phyloP scores from a whole-genome alignment of 1,284 basidiomycete species.

The Heterobasidion occidentale region DNA sequence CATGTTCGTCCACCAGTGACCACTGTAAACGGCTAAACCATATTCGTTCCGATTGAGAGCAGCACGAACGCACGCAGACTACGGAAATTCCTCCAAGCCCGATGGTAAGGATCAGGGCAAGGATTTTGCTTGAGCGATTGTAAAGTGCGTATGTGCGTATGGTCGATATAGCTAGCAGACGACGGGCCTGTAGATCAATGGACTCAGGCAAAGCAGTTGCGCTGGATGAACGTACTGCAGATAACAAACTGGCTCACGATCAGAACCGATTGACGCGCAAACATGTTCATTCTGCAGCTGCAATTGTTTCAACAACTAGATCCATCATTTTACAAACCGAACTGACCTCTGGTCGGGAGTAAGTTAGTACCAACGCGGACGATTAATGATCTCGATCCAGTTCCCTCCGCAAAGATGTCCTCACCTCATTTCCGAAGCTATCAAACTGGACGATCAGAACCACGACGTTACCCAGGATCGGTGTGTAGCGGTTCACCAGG shows the following conservation, averaged over 20 bases:
- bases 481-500: background rate
- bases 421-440: too few relatives aligned
- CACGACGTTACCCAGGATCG: too few relatives aligned
- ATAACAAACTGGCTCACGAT: background rate
- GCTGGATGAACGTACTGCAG: background rate
- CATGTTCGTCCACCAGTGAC: background rate
- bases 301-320: background rate
- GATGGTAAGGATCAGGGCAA: background rate
- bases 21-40: background rate
- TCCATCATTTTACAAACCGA: background rate
- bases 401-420: too few relatives aligned
- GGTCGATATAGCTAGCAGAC: background rate
- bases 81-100: background rate
- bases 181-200: background rate
- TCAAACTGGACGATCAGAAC: too few relatives aligned
- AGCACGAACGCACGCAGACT: background rate
- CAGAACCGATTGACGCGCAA: background rate
- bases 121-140: background rate
- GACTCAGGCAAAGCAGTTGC: background rate
- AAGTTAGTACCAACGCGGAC: too few relatives aligned
- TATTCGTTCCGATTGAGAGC: background rate
- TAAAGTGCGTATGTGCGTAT: background rate
- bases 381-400: too few relatives aligned
- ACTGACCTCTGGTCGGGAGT: background rate
- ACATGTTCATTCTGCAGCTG: background rate